A percentile compares a stretch with the other conserved stretches of the same genome.
Evolutionary conservation across 805 yeast genomes (phyloP).

Genomic region (Schwanniomyces vanrijiae): DNA sequence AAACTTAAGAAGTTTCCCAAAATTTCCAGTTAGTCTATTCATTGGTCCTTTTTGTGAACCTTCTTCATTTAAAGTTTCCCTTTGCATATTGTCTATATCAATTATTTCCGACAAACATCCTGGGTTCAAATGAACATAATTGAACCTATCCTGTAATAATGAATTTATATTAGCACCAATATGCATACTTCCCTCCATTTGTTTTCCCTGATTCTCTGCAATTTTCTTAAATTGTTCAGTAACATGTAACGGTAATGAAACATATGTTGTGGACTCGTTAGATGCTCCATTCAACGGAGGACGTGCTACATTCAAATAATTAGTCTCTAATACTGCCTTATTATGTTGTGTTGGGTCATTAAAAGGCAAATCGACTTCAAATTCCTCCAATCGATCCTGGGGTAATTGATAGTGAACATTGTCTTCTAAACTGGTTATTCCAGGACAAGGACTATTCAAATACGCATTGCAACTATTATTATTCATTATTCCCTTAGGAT

Average conservation of each 20-base stretch:
- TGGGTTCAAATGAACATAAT: conserved; percentile 52
- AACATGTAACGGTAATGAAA: conserved; percentile 51
- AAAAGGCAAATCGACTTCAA: conserved; percentile 25
- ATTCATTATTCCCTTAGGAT: not conserved
- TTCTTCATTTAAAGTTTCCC: conserved; percentile 6
- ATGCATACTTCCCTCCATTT: conserved; percentile 42
- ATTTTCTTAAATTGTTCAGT: conserved; percentile 39
- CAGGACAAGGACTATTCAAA: conserved; percentile 39
- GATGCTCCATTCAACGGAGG: conserved; percentile 29
- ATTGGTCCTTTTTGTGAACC: conserved; percentile 21
- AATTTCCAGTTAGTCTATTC: conserved; percentile 31
- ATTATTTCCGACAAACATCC: conserved; percentile 43
- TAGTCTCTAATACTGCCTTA: conserved; percentile 17
- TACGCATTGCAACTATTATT: conserved; percentile 15
- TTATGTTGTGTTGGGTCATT: conserved; percentile 11
- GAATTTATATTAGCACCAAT: conserved; percentile 58
- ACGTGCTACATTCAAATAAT: conserved; percentile 37
- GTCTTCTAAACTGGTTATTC: conserved; percentile 28
- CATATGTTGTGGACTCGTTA: conserved; percentile 52
- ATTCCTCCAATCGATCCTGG: conserved; percentile 4
- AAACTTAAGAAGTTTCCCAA: conserved; percentile 25
- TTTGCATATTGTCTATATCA: conserved; percentile 10
- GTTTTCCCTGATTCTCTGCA: conserved; percentile 35
- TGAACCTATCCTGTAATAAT: conserved; percentile 51
- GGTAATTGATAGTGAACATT: conserved; percentile 31